Evolutionary conservation across 2,329 filamentous ascomycete genomes (phyloP), one percentile per base, ranked within the genome.

Genomic region (Penicillium vulpinum): DNA sequence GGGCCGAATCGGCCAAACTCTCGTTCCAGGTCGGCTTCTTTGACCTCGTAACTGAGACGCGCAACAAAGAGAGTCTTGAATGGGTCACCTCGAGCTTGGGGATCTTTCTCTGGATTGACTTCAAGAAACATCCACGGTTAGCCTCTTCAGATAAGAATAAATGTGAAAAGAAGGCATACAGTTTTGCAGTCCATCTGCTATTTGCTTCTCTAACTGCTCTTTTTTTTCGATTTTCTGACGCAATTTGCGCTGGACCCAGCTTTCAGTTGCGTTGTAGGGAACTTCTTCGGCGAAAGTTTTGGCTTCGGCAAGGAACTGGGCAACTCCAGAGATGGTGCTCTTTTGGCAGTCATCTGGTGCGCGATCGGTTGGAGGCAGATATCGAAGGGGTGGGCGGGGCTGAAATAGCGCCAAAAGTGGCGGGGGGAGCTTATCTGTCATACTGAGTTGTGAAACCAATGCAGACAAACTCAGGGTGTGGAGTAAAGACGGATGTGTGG

Each of bases 381-480:
- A 97, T 76, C 92, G 89, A 73, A 97, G 80, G 58, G 93, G 89
- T 67, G 94, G 94, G 58, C 94, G 90, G 73, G 94, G 91, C 78
- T 93, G 90, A 80, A 99, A 99, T 66, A 97, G 90, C 77, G 90
- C 90, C 68, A 97, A 84, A 58, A 97, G 85, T 73, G 96, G 93
- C 54, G 90, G 91, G 57, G 94, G 93, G 21, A 99, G 88, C 78
- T 95, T 94, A 83, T 97, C 93, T 49, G 94, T 97, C 94, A 97
- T 99, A 61, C 67, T 80, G 68, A 51, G 45, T 39, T 57, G 59
- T 62, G 60, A 52, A 46, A 36, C 39, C 48, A 50, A 11, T 64
- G 60, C 54, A 63, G 66, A 44, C 67, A 64, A 50, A 15, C 9
- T 33, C 11, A 10, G 18, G 33, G 36, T 29, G 61, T 54, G 54